Conservation (phyloP, 179 eudicot genomes). For the Corrigiola litoralis region DNA sequence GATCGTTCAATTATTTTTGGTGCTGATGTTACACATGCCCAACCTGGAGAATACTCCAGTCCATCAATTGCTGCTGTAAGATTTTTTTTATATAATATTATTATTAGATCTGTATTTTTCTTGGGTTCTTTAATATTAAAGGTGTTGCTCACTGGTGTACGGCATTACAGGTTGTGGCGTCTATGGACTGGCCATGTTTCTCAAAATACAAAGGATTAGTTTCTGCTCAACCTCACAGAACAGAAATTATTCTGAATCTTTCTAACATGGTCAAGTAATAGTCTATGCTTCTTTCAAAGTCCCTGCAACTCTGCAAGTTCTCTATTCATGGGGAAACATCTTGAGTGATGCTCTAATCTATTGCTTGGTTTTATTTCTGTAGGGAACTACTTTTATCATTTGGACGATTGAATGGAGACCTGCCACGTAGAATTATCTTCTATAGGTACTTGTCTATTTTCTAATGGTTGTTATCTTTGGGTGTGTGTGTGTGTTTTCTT, state of each 20-base stretch:
- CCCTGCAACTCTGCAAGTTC: conserved; percentile 11
- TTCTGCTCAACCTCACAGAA: conserved; percentile 46
- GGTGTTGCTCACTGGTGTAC: not conserved
- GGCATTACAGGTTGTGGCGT: conserved; percentile 34
- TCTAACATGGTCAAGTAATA: conserved; percentile 18
- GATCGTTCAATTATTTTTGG: conserved; percentile 48
- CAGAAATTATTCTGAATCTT: conserved; percentile 49
- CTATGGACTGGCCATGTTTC: conserved; percentile 70
- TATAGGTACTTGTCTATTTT: conserved; percentile 37
- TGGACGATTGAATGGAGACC: conserved; percentile 14
- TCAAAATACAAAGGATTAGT: conserved; percentile 46
- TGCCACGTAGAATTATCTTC: conserved; percentile 51
- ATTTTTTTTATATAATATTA: not conserved
- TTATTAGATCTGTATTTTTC: not conserved
- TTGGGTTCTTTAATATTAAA: not conserved
- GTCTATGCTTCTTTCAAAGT: conserved; percentile 2
- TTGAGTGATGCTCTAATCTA: not conserved
- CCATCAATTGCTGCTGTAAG: conserved; percentile 71
- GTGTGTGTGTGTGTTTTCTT: not conserved
- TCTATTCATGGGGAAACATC: conserved; percentile 37
- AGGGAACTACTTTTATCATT: conserved; percentile 46
- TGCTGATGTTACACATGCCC: conserved; percentile 73
- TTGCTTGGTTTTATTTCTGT: not conserved
- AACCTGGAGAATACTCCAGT: conserved; percentile 53
- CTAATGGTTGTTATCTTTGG: not conserved